Conservation (phyloP, 768 basidiomycete genomes). For the Hygrocybe punicea region DNA sequence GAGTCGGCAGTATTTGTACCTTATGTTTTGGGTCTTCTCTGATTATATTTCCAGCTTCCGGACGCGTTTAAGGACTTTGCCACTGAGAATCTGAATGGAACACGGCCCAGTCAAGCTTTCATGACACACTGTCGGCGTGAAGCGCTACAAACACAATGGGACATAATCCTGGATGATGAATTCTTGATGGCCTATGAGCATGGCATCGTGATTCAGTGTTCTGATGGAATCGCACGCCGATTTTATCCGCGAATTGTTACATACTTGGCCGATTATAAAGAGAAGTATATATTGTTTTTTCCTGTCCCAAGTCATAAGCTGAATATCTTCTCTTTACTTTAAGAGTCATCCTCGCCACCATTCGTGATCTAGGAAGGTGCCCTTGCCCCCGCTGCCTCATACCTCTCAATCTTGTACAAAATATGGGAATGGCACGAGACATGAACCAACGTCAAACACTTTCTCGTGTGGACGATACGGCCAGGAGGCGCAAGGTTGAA, state of each 20-base stretch:
- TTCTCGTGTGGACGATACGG: conserved; percentile 2
- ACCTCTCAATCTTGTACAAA: conserved; percentile 22
- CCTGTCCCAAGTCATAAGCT: neutral
- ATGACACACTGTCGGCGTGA: conserved; percentile 8
- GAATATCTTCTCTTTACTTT: neutral
- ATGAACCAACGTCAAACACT: neutral
- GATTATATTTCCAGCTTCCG: neutral
- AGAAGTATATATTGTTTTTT: conserved; percentile 33
- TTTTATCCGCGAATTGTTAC: conserved; percentile 36
- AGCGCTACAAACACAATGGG: conserved; percentile 4
- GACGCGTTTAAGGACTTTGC: conserved; percentile 3
- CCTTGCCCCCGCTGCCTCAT: conserved; percentile 39
- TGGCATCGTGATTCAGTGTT: too few relatives aligned
- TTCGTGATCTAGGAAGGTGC: conserved; percentile 37
- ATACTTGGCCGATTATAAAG: conserved; percentile 41
- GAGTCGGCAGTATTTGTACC: neutral
- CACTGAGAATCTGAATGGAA: neutral
- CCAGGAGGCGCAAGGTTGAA: neutral
- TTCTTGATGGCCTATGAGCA: too few relatives aligned
- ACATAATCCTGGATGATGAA: conserved; percentile 17
- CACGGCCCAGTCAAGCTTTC: neutral
- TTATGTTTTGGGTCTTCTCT: neutral
- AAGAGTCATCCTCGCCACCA: conserved; percentile 32
- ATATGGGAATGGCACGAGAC: conserved; percentile 26
- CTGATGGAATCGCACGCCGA: too few relatives aligned